Evolutionary conservation across 139 green algal genomes (phyloP).

Genomic region (Volvox africanus): DNA sequence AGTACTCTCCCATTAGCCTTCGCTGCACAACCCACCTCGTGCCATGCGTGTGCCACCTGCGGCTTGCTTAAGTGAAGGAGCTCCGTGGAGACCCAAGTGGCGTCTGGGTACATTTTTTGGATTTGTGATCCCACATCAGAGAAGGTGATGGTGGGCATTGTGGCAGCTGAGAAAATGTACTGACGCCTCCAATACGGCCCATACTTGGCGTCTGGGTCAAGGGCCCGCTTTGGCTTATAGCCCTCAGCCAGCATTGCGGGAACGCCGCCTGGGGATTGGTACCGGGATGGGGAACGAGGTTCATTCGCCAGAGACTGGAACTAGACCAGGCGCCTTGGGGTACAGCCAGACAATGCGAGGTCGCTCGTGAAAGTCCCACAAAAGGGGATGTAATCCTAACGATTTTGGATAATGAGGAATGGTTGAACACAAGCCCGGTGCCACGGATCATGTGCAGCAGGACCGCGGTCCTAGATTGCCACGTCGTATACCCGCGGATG

Average conservation of each 20-base stretch:
- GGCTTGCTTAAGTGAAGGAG: conserved; percentile 78
- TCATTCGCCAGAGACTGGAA: too few species aligned
- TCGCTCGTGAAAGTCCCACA: too few species aligned
- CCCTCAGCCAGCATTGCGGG: conserved; percentile 48
- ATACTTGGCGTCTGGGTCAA: conserved; percentile 49
- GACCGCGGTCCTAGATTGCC: too few species aligned
- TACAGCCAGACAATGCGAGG: too few species aligned
- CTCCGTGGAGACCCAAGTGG: conserved; percentile 78
- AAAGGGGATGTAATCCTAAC: too few species aligned
- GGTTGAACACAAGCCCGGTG: too few species aligned
- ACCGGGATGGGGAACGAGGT: too few species aligned
- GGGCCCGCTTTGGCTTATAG: background rate
- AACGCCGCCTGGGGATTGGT: conserved; percentile 38
- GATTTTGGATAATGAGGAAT: too few species aligned
- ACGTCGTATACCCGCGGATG: too few species aligned
- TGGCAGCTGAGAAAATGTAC: conserved; percentile 96
- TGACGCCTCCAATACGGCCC: conserved; percentile 70
- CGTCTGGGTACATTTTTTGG: conserved; percentile 68
- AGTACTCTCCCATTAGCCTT: too few species aligned
- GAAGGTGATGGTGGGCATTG: conserved; percentile 83
- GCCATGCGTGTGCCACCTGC: conserved; percentile 61
- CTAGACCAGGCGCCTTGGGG: too few species aligned
- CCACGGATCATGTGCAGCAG: too few species aligned
- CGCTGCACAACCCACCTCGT: conserved; percentile 23
- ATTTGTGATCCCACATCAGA: conserved; percentile 76